These are phyloP conservation scores for Globisporangium spinosum DNA, from an alignment of 352 stramenopile genomes.

Conservation along the genomic window DNA sequence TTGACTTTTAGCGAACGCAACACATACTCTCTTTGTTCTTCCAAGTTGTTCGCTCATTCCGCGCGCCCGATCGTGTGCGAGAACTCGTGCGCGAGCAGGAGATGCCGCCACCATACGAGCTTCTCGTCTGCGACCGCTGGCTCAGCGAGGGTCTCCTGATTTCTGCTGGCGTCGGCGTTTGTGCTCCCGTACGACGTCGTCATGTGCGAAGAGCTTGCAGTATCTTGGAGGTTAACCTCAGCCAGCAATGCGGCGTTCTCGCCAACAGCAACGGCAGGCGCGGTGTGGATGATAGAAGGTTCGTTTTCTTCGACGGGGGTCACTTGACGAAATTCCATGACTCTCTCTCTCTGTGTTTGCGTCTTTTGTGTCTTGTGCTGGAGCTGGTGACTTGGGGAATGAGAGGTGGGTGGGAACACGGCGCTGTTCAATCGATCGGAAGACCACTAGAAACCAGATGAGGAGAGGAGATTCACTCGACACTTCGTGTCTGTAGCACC, in stretches of 20 bases:
- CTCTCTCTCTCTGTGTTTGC: neutral
- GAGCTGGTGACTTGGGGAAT: neutral
- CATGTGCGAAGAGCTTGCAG: neutral
- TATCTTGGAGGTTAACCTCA: neutral
- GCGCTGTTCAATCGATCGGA: neutral
- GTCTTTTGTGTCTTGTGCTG: neutral
- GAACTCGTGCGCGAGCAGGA: conserved; percentile 5
- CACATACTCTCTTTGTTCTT: neutral
- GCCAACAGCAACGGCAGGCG: neutral
- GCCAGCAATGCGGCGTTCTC: neutral
- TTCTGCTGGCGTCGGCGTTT: neutral
- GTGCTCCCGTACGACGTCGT: neutral
- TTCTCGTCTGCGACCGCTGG: neutral
- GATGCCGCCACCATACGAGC: neutral
- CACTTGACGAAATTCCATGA: neutral
- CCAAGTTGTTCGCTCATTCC: neutral
- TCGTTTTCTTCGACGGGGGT: neutral
- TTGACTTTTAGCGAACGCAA: neutral
- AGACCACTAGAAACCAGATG: neutral
- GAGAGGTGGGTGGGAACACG: neutral
- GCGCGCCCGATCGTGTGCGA: neutral
- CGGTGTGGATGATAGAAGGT: neutral
- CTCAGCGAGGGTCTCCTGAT: neutral
- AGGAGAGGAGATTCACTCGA: neutral
- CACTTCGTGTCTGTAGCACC: neutral